Base-by-base conservation (phyloP, 768 basidiomycete genomes). In the Rubroboletus pulcherrimus region DNA sequence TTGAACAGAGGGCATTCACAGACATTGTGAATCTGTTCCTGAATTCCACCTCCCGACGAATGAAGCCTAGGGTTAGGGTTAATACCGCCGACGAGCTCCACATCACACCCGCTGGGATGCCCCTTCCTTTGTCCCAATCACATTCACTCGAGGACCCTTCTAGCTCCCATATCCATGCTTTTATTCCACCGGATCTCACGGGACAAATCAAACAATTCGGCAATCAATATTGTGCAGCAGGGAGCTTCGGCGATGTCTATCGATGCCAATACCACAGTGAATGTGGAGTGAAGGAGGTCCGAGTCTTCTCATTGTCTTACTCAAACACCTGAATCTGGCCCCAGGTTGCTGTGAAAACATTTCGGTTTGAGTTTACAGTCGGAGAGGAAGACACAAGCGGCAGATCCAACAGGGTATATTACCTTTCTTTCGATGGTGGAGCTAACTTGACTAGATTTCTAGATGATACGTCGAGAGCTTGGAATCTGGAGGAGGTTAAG, bases 1-100 rank as follows among this genome's bases (percentile, higher is more conserved):
- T 54, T 63, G 58, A 33, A 66, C 56, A 19, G 68, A 64, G 33
- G 66, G 58, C 68, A 69, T 69, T 63, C 7, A 4, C 14, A 10
- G 10, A 31, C n/a, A n/a, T 26, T 5, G 26, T 26, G n/a, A 30
- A 11, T 11, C 14, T 9, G 17, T 14, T 37, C 15, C 15, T 17
- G 7, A 7, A 42, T 43, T 26, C 15, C 26, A 11, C 9, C 55
- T 6, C 11, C 3, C 0, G 29, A 14, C 8, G 8, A 11, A 42
- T 7, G 35, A 7, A 10, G 4, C 3, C 14, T 63, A 60, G 51
- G 62, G 62, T 63, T 63, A 60, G 51, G 60, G 49, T 44, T 55
- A 14, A 9, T n/a, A 33, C 7, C 26, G 9, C 43, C 26, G 26
- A 29, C 26, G 26, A 26, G 26, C 26, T 5, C 26, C 26, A 26